Evolutionary conservation across 257 asterid species (phyloP).

Genomic region (Salvia splendens): DNA sequence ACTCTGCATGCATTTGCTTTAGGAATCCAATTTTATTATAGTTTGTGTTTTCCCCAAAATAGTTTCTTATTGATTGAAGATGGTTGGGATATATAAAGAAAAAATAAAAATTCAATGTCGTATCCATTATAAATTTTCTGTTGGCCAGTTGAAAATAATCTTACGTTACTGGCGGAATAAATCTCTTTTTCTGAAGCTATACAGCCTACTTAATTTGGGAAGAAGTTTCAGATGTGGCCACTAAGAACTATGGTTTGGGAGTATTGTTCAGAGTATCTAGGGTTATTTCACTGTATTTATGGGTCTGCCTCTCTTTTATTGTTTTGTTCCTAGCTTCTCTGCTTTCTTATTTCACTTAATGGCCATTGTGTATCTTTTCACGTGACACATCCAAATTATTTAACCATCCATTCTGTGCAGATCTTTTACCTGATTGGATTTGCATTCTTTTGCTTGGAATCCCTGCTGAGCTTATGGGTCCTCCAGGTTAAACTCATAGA

Average conservation of each 20-base stretch:
- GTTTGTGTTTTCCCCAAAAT: too few species aligned
- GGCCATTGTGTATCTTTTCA: conserved; percentile 1
- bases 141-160: neutral
- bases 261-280: neutral
- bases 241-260: neutral
- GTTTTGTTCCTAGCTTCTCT: neutral
- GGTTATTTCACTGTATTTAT: neutral
- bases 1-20: too few species aligned
- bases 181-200: neutral
- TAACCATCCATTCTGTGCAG: conserved; percentile 46
- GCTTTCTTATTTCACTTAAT: neutral
- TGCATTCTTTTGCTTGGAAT: conserved; percentile 78
- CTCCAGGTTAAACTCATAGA: conserved; percentile 71
- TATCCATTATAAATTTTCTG: too few species aligned
- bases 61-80: too few species aligned
- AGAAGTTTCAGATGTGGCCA: neutral
- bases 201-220: neutral
- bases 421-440: conserved; percentile 89
- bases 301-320: neutral
- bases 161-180: neutral
- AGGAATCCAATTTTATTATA: too few species aligned
- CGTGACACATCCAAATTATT: neutral
- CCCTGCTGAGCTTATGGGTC: conserved; percentile 87
- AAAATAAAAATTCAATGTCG: too few species aligned
- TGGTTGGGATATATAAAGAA: too few species aligned